Conservation (phyloP, 1,284 basidiomycete genomes). For the Pseudozyma flocculosa region DNA sequence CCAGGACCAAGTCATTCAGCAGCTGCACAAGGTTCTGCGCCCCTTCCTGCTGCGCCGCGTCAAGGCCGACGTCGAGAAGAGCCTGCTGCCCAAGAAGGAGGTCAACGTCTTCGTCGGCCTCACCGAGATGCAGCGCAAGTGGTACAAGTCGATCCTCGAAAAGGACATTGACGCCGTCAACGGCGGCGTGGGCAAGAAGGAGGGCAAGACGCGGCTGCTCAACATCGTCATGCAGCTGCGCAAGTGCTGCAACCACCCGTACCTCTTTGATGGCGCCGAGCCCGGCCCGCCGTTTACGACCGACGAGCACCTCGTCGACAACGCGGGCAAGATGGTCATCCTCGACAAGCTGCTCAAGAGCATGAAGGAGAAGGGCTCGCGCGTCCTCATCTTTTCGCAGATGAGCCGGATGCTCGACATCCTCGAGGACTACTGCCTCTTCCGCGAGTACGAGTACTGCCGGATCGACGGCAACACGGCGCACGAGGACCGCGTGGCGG, state of each 20-base stretch:
- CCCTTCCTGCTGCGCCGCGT: conserved; percentile 93
- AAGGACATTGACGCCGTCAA: conserved; percentile 99
- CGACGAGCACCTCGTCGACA: conserved; percentile 92
- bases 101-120: conserved; percentile 98
- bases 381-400: conserved; percentile 95
- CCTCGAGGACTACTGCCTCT: conserved; percentile 94
- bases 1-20: conserved; percentile 81
- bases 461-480: conserved; percentile 94
- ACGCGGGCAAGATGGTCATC: conserved; percentile 96
- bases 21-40: conserved; percentile 91
- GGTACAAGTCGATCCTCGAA: conserved; percentile 76
- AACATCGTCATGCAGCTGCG: conserved; percentile 98
- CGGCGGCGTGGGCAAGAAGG: conserved; percentile 71
- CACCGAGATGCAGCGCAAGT: conserved; percentile 96
- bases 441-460: conserved; percentile 82
- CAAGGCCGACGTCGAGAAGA: conserved; percentile 97
- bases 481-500: conserved; percentile 90
- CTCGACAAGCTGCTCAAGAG: conserved; percentile 83
- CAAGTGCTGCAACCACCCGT: conserved; percentile 65
- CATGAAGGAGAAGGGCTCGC: conserved; percentile 89
- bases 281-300: conserved; percentile 98
- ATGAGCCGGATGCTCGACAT: conserved; percentile 97
- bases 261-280: conserved; percentile 65
- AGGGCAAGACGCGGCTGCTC: conserved; percentile 94
- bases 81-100: conserved; percentile 93